Evolutionary conservation across 2,329 filamentous ascomycete species (phyloP).

Genomic region (Polychaeton citri): DNA sequence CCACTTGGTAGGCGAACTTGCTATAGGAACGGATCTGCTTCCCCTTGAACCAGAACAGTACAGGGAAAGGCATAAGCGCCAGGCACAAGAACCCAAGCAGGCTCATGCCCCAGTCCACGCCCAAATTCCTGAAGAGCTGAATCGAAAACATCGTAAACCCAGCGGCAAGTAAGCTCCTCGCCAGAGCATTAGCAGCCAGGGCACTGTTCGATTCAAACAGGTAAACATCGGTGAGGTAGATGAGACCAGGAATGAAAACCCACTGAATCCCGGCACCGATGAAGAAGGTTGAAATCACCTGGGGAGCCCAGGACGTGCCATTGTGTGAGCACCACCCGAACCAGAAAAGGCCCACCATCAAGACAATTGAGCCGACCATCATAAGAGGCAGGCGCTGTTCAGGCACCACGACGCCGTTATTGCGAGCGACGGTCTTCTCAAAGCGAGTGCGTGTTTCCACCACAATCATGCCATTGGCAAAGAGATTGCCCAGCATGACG

Average conservation of each 20-base stretch:
- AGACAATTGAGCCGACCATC: slow-evolving; percentile 38
- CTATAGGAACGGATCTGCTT: slow-evolving; percentile 11
- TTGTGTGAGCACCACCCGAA: slow-evolving; percentile 39
- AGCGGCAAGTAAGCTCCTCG: slow-evolving; percentile 22
- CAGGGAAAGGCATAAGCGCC: slow-evolving; percentile 15
- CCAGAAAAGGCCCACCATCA: slow-evolving; percentile 37
- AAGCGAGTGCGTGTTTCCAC: slow-evolving; percentile 1
- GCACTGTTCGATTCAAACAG: slow-evolving; percentile 21
- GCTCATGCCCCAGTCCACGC: slow-evolving; percentile 20
- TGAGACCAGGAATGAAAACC: slow-evolving; percentile 32
- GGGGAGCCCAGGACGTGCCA: slow-evolving; percentile 27
- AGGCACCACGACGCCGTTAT: slow-evolving; percentile 6
- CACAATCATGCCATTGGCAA: slow-evolving; percentile 13
- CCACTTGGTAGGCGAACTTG: slow-evolving; percentile 7
- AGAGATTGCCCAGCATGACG: slow-evolving; percentile 26
- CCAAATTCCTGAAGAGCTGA: slow-evolving; percentile 22
- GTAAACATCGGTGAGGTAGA: slow-evolving; percentile 35
- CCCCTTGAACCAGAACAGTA: slow-evolving; percentile 18
- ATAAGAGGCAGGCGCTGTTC: slow-evolving; percentile 35
- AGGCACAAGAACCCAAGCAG: slow-evolving; percentile 22
- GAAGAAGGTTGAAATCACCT: slow-evolving; percentile 27
- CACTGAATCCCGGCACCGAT: slow-evolving; percentile 30
- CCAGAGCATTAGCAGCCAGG: slow-evolving; percentile 22
- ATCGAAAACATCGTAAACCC: slow-evolving; percentile 22
- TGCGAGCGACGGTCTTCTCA: slow-evolving; percentile 1